Base-by-base conservation (phyloP, 352 stramenopile species). In the Pythium volutum region DNA sequence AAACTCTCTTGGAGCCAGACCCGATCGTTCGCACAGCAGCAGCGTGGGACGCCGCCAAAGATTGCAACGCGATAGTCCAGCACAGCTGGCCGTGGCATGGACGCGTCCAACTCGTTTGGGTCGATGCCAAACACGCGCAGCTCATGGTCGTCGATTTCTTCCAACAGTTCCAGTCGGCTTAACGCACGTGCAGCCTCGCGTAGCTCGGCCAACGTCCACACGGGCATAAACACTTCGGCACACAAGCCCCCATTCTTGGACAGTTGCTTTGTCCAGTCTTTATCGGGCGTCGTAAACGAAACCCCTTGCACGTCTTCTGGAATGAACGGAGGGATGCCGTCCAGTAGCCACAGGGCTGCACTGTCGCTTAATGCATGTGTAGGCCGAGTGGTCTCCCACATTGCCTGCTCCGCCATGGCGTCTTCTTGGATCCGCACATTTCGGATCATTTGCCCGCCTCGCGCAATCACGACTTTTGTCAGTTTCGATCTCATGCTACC, bases 201-300 rank as follows among this genome's bases (percentile, higher is more conserved):
- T 4, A 54, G 47, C 29, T 54, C 47, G 12, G 3, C 47, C 14
- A 54, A 29, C 9, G 47, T 54, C 47, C 47, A 54, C 47, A 41
- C 16, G 1, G 47, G 27, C 47, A 54, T 39, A 29, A 27, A 41
- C 7, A 54, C 6, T 14, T 26, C 18, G 2, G 26, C n/a, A 18
- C 27, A 54, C 8, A 18, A 9, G 47, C 18, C 9, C 18, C 4
- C 0, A 9, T 41, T 41, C 26, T 54, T 54, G 14, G 11, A 1
- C 15, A 54, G 26, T 5, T n/a, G 25, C 47, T 41, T 54, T 16
- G 8, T 33, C 47, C 47, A 54, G 4, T 14, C 18, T 18, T 38
- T 15, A 10, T 54, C 29, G 6, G 47, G 47, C 15, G 26, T 23
- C 16, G 47, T 9, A 25, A 54, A 41, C 26, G 47, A 33, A 14